A percentile compares a stretch with the other conserved stretches of the same genome.
Evolutionary conservation across 1,139 yeast genomes (phyloP).

Genomic region (Sugiyamaella pinicola): DNA sequence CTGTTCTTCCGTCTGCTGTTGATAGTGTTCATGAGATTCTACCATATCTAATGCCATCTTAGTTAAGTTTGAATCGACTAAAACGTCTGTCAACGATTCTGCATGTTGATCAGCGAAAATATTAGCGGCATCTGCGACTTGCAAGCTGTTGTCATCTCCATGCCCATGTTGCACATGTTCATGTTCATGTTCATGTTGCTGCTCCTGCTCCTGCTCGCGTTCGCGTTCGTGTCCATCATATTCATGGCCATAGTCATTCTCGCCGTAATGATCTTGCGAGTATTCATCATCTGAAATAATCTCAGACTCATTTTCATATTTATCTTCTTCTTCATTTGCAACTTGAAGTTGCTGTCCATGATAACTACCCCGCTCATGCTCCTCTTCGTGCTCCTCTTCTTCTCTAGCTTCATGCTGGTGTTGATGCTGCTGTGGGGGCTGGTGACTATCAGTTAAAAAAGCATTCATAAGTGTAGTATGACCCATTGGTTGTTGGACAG

Average conservation of each 20-base stretch:
- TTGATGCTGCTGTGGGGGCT: neutral
- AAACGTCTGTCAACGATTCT: neutral
- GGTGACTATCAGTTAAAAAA: too few relatives aligned
- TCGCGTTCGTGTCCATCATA: constrained; percentile 25
- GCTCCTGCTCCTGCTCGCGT: constrained; percentile 1
- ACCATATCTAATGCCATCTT: constrained; percentile 42
- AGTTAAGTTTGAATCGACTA: constrained; percentile 18
- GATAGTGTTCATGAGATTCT: neutral
- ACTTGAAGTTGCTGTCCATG: neutral
- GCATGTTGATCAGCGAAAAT: constrained; percentile 14
- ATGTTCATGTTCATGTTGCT: constrained; percentile 1
- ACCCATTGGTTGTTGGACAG: too few relatives aligned
- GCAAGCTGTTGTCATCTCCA: constrained; percentile 26
- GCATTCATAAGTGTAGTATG: too few relatives aligned
- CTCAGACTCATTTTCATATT: constrained; percentile 20
- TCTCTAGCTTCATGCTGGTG: neutral
- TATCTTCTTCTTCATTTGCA: constrained; percentile 9
- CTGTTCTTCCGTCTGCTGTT: neutral
- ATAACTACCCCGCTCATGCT: constrained; percentile 14
- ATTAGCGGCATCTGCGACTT: constrained; percentile 23
- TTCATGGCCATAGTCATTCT: constrained; percentile 25
- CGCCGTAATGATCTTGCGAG: constrained; percentile 27
- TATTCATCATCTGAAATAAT: constrained; percentile 23
- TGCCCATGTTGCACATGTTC: neutral
- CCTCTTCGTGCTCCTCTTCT: constrained; percentile 16